Percentiles rank a stretch among this genome's conserved stretches.
phyloP scores from a whole-genome alignment of 2,329 filamentous ascomycete genomes.

The Hawksworthiomyces lignivorus region DNA sequence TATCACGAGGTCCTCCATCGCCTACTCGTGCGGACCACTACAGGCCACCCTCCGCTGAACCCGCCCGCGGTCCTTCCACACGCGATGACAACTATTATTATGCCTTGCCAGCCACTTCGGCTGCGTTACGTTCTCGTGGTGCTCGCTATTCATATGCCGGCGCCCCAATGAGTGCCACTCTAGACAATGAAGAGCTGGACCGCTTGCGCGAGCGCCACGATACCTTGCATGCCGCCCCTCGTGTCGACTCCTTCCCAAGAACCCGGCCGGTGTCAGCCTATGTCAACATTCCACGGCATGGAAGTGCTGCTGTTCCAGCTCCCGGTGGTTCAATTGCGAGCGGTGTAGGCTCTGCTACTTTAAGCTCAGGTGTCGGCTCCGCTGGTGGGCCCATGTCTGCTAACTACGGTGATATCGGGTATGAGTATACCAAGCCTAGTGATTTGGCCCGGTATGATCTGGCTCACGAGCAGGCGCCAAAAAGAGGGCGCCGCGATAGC shows the following conservation, averaged over 20 bases:
- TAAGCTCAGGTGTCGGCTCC: neutral
- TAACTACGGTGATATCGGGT: conserved; percentile 52
- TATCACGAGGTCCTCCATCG: conserved; percentile 11
- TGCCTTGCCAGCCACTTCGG: conserved; percentile 50
- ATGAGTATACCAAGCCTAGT: conserved; percentile 56
- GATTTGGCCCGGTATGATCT: conserved; percentile 56
- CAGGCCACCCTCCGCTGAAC: conserved; percentile 34
- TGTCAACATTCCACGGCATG: conserved; percentile 34
- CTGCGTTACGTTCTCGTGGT: conserved; percentile 37
- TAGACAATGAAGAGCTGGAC: conserved; percentile 44
- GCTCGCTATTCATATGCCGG: conserved; percentile 29
- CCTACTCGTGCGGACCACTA: conserved; percentile 33
- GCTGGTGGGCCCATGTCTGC: conserved; percentile 18
- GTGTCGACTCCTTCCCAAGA: conserved; percentile 30
- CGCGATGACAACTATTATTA: conserved; percentile 46
- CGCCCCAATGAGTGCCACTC: conserved; percentile 36
- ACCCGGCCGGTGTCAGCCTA: conserved; percentile 39
- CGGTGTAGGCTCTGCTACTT: neutral
- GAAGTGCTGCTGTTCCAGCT: conserved; percentile 20
- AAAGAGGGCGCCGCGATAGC: conserved; percentile 43
- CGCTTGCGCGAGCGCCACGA: conserved; percentile 43
- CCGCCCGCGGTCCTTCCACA: conserved; percentile 39
- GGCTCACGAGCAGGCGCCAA: conserved; percentile 38
- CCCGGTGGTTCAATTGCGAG: conserved; percentile 15
- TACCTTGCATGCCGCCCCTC: conserved; percentile 26